Conservation (phyloP, 192 early-diverging fungal species). For the Dimargaris cristalligena region DNA sequence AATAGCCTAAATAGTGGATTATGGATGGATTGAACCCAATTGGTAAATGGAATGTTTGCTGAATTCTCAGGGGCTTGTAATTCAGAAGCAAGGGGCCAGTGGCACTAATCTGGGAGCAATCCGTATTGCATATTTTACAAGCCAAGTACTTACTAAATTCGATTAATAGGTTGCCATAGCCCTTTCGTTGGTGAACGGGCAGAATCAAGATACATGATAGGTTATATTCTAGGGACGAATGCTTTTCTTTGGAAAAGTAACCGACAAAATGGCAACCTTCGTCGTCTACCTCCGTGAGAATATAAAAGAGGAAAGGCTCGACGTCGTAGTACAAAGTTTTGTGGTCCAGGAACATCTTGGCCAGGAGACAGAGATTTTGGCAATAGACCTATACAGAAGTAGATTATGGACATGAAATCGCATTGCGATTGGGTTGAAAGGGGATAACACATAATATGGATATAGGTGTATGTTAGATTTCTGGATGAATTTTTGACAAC, state of each 20-base stretch:
- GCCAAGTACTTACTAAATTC: constrained; percentile 55
- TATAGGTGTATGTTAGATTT: no score
- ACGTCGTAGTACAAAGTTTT: constrained; percentile 96
- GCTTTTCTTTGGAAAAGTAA: constrained; percentile 97
- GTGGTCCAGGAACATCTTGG: constrained; percentile 94
- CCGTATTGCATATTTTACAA: background rate
- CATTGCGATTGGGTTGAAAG: no score
- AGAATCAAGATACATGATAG: constrained; percentile 89
- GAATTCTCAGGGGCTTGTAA: no score
- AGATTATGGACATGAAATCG: no score
- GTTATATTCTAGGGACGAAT: constrained; percentile 66
- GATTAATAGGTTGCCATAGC: constrained; percentile 84
- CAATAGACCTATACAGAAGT: constrained; percentile 62
- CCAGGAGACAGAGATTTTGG: constrained; percentile 88
- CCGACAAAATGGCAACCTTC: constrained; percentile 79
- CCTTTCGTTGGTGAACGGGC: constrained; percentile 71
- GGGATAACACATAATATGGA: no score
- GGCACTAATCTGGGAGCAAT: background rate
- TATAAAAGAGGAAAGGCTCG: constrained; percentile 93
- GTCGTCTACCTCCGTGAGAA: constrained; percentile 71
- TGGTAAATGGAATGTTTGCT: no score
- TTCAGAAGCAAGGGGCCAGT: no score
- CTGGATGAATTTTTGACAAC: no score
- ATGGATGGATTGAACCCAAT: no score
- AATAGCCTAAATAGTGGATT: constrained; percentile 40